phyloP scores from a whole-genome alignment of 106 monocot genomes.

The Dendrobium nobile region DNA sequence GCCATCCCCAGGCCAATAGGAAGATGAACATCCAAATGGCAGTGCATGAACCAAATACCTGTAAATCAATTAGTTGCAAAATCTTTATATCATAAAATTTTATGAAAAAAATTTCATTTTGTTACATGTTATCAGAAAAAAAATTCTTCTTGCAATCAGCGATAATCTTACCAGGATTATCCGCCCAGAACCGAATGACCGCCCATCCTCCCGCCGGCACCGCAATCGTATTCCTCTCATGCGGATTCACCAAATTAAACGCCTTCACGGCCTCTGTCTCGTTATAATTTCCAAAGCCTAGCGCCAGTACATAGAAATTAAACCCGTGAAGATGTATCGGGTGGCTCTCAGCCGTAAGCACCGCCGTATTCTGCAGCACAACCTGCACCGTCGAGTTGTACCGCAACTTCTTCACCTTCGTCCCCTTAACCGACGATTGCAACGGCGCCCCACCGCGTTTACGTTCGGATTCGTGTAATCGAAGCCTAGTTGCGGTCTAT shows the following conservation, averaged over 20 bases:
- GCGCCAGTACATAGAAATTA: slow-evolving; percentile 64
- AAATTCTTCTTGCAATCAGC: no score
- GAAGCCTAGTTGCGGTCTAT: slow-evolving; percentile 34
- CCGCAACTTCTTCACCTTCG: slow-evolving; percentile 51
- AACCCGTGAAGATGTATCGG: slow-evolving; percentile 66
- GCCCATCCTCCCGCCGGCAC: slow-evolving; percentile 75
- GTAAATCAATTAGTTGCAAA: neutral
- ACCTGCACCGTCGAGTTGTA: slow-evolving; percentile 54
- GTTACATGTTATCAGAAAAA: no score
- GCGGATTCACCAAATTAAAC: slow-evolving; percentile 59
- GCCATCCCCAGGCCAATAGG: slow-evolving; percentile 37
- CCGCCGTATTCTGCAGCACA: slow-evolving; percentile 68
- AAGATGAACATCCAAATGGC: slow-evolving; percentile 55
- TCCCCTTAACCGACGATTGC: slow-evolving; percentile 15
- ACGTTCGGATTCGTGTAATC: slow-evolving; percentile 36
- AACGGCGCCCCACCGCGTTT: slow-evolving; percentile 5
- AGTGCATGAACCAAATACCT: slow-evolving; percentile 69
- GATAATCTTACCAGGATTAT: slow-evolving; percentile 52
- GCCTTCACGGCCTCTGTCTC: slow-evolving; percentile 9
- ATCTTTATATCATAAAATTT: no score
- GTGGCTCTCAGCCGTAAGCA: slow-evolving; percentile 48
- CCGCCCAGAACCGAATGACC: slow-evolving; percentile 59
- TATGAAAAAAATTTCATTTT: no score
- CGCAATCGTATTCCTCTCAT: slow-evolving; percentile 56
- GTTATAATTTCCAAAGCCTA: slow-evolving; percentile 65